Conservation (phyloP, 768 basidiomycete genomes). For the Strobilomyces echinocephalus region DNA sequence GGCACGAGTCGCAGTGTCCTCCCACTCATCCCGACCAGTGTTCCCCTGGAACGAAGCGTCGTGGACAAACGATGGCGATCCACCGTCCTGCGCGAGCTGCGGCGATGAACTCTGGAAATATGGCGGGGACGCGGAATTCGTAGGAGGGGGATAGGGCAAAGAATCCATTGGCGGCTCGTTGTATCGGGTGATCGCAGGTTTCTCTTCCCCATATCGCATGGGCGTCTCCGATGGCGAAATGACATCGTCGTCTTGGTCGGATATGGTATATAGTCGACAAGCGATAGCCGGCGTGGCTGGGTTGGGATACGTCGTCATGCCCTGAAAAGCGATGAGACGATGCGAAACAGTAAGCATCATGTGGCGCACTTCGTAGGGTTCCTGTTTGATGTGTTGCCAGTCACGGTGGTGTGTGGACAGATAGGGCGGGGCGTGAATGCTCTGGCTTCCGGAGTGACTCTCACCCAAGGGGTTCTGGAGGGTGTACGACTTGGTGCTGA, state of each 20-base stretch:
- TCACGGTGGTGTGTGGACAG: conserved; percentile 3
- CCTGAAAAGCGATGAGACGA: conserved; percentile 15
- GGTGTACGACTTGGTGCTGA: conserved; percentile 27
- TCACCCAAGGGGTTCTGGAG: conserved; percentile 27
- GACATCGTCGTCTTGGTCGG: conserved; percentile 13
- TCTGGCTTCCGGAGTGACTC: background rate
- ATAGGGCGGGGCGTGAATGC: background rate
- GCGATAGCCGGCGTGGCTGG: conserved; percentile 12
- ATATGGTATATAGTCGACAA: conserved; percentile 13
- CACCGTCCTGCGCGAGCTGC: conserved; percentile 13
- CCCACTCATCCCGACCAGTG: conserved; percentile 20
- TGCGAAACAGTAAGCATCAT: background rate
- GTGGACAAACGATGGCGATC: conserved; percentile 13
- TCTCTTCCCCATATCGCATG: conserved; percentile 12
- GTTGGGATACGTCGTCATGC: conserved; percentile 1
- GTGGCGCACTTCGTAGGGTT: conserved; percentile 22
- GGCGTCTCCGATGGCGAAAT: background rate
- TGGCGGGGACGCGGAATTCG: conserved; percentile 15
- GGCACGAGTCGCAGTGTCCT: conserved; percentile 8
- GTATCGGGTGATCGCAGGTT: conserved; percentile 4
- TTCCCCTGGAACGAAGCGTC: conserved; percentile 8
- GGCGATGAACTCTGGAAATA: conserved; percentile 15
- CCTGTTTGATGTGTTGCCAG: conserved; percentile 26
- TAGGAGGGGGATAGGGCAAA: conserved; percentile 28
- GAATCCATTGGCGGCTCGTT: conserved; percentile 31